Conservation (phyloP, 2,329 filamentous ascomycete species). For the Dichotomopilus funicola region DNA sequence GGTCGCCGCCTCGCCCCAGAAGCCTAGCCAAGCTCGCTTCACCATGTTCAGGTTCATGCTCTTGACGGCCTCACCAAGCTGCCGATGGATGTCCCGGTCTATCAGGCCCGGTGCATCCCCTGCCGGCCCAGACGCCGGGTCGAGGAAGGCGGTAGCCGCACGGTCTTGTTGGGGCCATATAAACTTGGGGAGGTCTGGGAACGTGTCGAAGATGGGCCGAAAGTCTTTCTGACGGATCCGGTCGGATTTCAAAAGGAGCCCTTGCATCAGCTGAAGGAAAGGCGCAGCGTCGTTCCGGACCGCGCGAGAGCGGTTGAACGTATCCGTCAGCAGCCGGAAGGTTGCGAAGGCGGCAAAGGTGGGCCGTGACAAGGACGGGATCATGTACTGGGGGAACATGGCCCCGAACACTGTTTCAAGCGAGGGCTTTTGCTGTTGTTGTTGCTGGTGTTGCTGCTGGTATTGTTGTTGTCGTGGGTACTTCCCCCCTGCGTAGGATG, state of each 20-base stretch:
- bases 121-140: not conserved
- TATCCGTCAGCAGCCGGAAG: constrained; percentile 33
- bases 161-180: constrained; percentile 1
- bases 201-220: constrained; percentile 15
- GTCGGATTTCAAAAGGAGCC: constrained; percentile 14
- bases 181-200: constrained; percentile 18
- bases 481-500: not conserved
- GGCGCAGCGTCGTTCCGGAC: constrained; percentile 20
- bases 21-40: constrained; percentile 25
- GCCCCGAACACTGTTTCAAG: constrained; percentile 28
- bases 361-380: constrained; percentile 22
- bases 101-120: not conserved
- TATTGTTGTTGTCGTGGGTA: no score
- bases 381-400: constrained; percentile 32
- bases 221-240: constrained; percentile 13
- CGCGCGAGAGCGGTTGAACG: constrained; percentile 17
- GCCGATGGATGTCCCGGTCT: constrained; percentile 18
- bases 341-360: constrained; percentile 35
- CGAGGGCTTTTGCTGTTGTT: constrained; percentile 13
- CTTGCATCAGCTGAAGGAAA: constrained; percentile 23
- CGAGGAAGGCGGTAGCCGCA: not conserved
- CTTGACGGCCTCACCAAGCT: constrained; percentile 26
- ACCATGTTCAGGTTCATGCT: constrained; percentile 22
- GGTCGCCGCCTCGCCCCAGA: constrained; percentile 24
- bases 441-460: no score